These are phyloP conservation scores for Perkinsus olseni DNA, from an alignment of 169 alveolate genomes.

Conservation along the genomic window DNA sequence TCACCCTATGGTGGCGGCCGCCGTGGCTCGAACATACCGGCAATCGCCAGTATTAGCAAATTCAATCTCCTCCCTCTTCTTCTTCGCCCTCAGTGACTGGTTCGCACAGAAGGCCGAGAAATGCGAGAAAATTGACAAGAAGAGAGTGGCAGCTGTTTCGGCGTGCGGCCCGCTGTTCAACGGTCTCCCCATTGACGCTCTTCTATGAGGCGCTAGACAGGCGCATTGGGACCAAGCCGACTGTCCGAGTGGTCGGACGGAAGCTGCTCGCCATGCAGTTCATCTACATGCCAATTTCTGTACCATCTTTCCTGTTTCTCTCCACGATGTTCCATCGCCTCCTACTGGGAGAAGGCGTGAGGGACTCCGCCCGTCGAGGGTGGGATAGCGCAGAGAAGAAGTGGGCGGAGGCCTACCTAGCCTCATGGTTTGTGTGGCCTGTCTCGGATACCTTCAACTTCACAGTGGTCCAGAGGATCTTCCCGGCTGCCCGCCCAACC, in stretches of 20 bases:
- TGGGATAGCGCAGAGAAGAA: not conserved
- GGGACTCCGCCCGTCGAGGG: not conserved
- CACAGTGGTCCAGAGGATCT: not conserved
- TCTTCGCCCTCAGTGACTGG: too few relatives aligned
- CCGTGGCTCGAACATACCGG: too few relatives aligned
- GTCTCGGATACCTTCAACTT: not conserved
- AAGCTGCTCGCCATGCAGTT: slow-evolving; percentile 9
- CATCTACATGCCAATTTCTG: slow-evolving; percentile 3
- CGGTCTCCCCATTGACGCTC: not conserved
- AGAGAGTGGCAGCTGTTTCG: not conserved
- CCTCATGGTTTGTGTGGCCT: slow-evolving; percentile 8
- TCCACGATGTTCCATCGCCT: not conserved
- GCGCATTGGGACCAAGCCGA: slow-evolving; percentile 2
- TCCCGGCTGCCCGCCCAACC: not conserved
- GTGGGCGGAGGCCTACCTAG: slow-evolving; percentile 5
- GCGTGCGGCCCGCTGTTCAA: slow-evolving; percentile 3
- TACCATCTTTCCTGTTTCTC: slow-evolving; percentile 1
- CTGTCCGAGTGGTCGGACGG: not conserved
- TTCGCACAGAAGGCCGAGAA: too few relatives aligned
- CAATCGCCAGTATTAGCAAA: too few relatives aligned
- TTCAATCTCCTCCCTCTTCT: too few relatives aligned
- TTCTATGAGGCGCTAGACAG: not conserved
- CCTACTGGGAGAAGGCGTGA: not conserved
- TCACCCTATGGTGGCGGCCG: too few relatives aligned
- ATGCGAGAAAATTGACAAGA: not conserved